Evolutionary conservation across 2,329 filamentous ascomycete genomes (phyloP).

Genomic region (Aureobasidium melanogenum): DNA sequence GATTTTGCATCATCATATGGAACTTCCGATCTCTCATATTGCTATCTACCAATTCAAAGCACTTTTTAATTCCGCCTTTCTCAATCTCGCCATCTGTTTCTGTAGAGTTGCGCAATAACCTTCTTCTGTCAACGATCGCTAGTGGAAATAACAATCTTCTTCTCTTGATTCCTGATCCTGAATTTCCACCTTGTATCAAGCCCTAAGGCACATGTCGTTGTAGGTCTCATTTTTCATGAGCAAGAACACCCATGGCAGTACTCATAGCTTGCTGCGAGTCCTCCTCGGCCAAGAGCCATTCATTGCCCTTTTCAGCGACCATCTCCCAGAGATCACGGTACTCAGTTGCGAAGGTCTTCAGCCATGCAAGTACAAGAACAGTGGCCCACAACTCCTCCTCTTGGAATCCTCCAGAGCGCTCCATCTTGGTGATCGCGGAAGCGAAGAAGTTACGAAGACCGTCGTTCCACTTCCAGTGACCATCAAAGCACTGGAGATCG

Average conservation of each 20-base stretch:
- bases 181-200: background rate
- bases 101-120: background rate
- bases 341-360: conserved; percentile 37
- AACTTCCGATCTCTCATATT: too few species aligned
- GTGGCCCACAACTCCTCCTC: conserved; percentile 25
- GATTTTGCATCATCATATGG: too few species aligned
- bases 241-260: background rate
- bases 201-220: background rate
- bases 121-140: background rate
- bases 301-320: conserved; percentile 51
- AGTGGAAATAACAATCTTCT: background rate
- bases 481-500: conserved; percentile 47
- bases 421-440: conserved; percentile 8
- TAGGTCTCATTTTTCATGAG: background rate
- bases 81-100: background rate
- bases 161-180: fast-evolving
- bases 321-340: conserved; percentile 55
- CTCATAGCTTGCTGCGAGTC: background rate
- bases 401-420: conserved; percentile 11
- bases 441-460: conserved; percentile 21
- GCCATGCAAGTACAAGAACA: conserved; percentile 38
- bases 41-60: background rate
- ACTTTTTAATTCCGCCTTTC: background rate
- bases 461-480: conserved; percentile 39
- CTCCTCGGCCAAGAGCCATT: conserved; percentile 35